These are phyloP conservation scores for Lactifluus echinatus DNA, from an alignment of 768 basidiomycete genomes.

Conservation along the genomic window DNA sequence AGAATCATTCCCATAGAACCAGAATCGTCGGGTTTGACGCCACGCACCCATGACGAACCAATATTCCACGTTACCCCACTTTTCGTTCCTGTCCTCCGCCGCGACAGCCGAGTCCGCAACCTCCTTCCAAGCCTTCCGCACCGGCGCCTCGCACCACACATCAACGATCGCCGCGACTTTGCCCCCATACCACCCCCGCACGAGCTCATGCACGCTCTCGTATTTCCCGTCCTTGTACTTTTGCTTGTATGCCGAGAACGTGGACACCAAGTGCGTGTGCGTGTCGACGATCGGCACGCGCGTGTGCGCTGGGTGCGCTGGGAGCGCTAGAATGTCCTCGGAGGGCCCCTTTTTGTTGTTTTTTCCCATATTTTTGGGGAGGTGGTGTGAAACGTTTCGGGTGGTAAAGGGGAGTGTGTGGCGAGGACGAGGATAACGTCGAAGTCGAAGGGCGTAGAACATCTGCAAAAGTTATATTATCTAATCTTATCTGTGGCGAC, in stretches of 20 bases:
- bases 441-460: no score
- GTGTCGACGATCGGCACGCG: conserved; percentile 61
- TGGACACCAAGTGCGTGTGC: conserved; percentile 76
- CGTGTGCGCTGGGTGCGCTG: conserved; percentile 7
- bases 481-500: conserved; percentile 11
- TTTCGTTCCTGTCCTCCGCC: conserved; percentile 35
- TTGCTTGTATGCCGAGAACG: conserved; percentile 50
- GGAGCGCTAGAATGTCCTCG: conserved; percentile 16
- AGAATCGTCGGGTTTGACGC: neutral
- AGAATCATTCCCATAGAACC: no score
- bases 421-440: neutral
- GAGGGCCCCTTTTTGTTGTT: conserved; percentile 17
- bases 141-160: conserved; percentile 84
- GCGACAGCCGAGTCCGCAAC: conserved; percentile 63
- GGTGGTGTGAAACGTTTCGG: neutral
- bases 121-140: conserved; percentile 53
- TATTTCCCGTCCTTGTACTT: conserved; percentile 54
- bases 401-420: neutral
- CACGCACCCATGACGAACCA: conserved; percentile 75
- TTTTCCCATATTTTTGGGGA: conserved; percentile 11
- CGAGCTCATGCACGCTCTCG: conserved; percentile 57
- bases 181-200: conserved; percentile 48
- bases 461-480: neutral
- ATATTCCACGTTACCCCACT: conserved; percentile 67
- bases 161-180: conserved; percentile 66